Evolutionary conservation across 352 stramenopile species (phyloP), one percentile per base, ranked within the genome.

Genomic region (Pythium sukuiense): DNA sequence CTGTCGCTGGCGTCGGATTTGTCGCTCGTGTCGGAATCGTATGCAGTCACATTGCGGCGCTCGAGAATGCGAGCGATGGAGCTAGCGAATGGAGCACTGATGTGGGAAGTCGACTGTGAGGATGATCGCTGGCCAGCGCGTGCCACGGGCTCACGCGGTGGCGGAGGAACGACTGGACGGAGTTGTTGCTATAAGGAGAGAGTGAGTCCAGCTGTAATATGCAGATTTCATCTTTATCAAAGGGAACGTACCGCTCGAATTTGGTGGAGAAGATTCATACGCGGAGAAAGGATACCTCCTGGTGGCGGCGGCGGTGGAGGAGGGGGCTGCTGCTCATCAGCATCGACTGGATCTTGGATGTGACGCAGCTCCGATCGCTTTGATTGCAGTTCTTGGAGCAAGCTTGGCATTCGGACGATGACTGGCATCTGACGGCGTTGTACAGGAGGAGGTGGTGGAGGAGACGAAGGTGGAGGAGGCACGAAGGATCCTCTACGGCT

Each of bases 1-100:
- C 27, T 54, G 24, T 63, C 56, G 39, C 43, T 43, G 33, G 46
- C 49, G 18, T 33, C 24, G 18, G 64, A 61, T 13, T 63, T 43
- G 26, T 71, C 58, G 58, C 57, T 62, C 6, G 76, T 59, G 57
- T 90, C 81, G 3, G 77, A 88, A 30, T 90, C 81, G 70, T 88
- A 88, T 18, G 79, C 79, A 30, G 86, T 87, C 37, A 82, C 63
- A 7, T 70, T 53, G 20, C 81, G 76, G 0, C 79, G 77, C 61
- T 90, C 81, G 50, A 90, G 78, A 35, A 90, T 85, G 12, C 79
- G 76, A 6, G 79, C 77, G 45, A 90, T 90, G 16, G 81, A 88
- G 46, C 76, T 69, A 5, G 77, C 77, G 35, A 90, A 88, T 1
- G 78, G 77, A 1, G 67, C 63, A 0, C 71, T 64, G 7, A 58